phyloP scores from a whole-genome alignment of 805 yeast genomes.

The Hanseniaspora valbyensis region DNA sequence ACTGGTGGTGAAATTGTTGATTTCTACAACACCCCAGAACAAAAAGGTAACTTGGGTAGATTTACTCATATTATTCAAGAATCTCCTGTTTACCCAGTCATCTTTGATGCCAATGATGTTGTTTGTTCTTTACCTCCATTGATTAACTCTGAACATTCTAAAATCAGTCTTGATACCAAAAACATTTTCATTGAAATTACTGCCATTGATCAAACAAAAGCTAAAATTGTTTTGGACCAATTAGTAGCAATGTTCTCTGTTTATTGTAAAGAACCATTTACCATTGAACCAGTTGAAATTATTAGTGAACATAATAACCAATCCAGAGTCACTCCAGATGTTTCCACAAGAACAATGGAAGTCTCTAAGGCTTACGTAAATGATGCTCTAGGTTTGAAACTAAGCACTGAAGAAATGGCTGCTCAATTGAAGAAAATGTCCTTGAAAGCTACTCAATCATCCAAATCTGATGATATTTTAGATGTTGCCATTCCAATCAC shows the following conservation, averaged over 20 bases:
- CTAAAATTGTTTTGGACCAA: slow-evolving; percentile 83
- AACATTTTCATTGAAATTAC: slow-evolving; percentile 89
- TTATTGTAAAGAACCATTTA: slow-evolving; percentile 70
- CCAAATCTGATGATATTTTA: slow-evolving; percentile 33
- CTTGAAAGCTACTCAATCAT: slow-evolving; percentile 48
- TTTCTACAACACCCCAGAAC: slow-evolving; percentile 55
- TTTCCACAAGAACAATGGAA: slow-evolving; percentile 52
- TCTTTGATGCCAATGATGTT: slow-evolving; percentile 60
- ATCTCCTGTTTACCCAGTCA: slow-evolving; percentile 83
- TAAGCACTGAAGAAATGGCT: slow-evolving; percentile 56
- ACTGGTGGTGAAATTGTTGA: slow-evolving; percentile 74
- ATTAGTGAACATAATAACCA: slow-evolving; percentile 70
- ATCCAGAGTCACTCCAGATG: slow-evolving; percentile 64
- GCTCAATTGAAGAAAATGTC: slow-evolving; percentile 71
- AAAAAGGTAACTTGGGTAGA: slow-evolving; percentile 81
- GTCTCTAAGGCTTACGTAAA: slow-evolving; percentile 81
- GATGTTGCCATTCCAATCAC: slow-evolving; percentile 75
- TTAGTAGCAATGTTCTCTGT: slow-evolving; percentile 91
- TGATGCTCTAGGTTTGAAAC: slow-evolving; percentile 79
- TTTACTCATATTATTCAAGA: slow-evolving; percentile 79
- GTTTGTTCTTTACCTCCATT: slow-evolving; percentile 95
- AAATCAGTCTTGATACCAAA: slow-evolving; percentile 71
- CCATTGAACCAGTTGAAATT: slow-evolving; percentile 81
- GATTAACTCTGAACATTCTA: slow-evolving; percentile 84
- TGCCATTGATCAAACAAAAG: slow-evolving; percentile 90